These are phyloP conservation scores for Colletotrichum plurivorum DNA, from an alignment of 2,329 filamentous ascomycete genomes.

Conservation along the genomic window DNA sequence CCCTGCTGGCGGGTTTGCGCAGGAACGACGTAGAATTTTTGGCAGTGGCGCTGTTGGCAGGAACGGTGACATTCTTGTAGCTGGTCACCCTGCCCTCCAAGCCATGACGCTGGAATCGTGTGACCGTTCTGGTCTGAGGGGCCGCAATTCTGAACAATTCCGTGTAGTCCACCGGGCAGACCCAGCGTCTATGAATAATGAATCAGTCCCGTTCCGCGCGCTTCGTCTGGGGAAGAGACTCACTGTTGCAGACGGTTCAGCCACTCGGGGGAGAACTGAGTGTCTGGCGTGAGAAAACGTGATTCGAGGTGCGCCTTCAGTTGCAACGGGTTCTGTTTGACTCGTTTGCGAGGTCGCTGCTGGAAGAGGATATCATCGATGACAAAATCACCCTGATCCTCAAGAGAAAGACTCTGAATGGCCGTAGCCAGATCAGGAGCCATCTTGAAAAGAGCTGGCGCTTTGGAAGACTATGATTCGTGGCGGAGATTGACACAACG, in stretches of 20 bases:
- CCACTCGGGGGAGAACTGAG: constrained; percentile 86
- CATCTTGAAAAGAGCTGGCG: constrained; percentile 25
- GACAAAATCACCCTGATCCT: constrained; percentile 10
- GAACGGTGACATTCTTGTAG: constrained; percentile 94
- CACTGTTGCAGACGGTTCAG: constrained; percentile 89
- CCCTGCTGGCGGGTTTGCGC: constrained; percentile 86
- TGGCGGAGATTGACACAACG: too few species aligned
- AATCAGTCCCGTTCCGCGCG: neutral
- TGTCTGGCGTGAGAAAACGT: constrained; percentile 84
- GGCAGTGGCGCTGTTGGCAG: constrained; percentile 88
- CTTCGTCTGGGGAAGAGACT: constrained; percentile 31
- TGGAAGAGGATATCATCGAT: constrained; percentile 73
- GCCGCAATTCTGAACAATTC: constrained; percentile 89
- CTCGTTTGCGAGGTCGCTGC: constrained; percentile 57
- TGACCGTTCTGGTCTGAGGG: constrained; percentile 95
- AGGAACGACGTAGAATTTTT: constrained; percentile 95
- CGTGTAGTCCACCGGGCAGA: constrained; percentile 83
- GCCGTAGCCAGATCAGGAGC: constrained; percentile 36
- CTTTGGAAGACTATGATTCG: neutral
- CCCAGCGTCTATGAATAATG: constrained; percentile 73
- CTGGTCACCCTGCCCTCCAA: constrained; percentile 93
- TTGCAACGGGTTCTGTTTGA: constrained; percentile 69
- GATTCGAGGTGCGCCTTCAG: constrained; percentile 80
- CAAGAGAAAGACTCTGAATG: constrained; percentile 36
- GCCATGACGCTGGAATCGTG: constrained; percentile 90